These are phyloP conservation scores for Gentiana macrophylla DNA, from an alignment of 257 asterid genomes.

Conservation along the genomic window DNA sequence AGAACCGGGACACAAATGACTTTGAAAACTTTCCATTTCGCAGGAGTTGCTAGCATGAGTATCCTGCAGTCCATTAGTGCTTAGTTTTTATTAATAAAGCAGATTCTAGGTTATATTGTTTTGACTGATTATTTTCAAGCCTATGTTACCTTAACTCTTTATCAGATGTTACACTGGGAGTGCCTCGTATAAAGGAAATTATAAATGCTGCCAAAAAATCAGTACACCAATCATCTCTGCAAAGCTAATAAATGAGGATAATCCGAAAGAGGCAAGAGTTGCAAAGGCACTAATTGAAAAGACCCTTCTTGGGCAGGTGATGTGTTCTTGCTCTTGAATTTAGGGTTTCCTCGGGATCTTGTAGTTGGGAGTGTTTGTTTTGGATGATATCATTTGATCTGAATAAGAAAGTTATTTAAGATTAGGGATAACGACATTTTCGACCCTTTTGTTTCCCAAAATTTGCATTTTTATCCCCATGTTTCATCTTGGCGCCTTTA, in stretches of 20 bases:
- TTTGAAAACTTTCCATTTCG: constrained; percentile 95
- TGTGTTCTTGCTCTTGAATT: neutral
- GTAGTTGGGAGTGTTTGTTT: neutral
- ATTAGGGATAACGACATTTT: too few species aligned
- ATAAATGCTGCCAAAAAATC: constrained; percentile 75
- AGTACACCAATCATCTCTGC: constrained; percentile 84
- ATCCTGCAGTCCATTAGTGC: constrained; percentile 39
- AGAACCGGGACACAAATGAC: constrained; percentile 99
- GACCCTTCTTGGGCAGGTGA: constrained; percentile 83
- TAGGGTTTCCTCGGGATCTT: neutral
- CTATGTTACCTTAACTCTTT: constrained; percentile 34
- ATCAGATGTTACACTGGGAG: constrained; percentile 96
- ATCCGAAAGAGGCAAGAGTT: constrained; percentile 40
- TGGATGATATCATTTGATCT: too few species aligned
- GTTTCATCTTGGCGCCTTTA: too few species aligned
- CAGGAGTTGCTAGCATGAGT: constrained; percentile 99
- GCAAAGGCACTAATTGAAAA: constrained; percentile 77
- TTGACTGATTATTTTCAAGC: constrained; percentile 10
- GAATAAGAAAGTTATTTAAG: too few species aligned
- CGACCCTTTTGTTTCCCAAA: too few species aligned
- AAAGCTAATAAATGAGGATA: constrained; percentile 31
- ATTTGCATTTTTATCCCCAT: too few species aligned
- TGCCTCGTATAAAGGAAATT: constrained; percentile 85
- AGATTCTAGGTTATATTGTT: constrained; percentile 11
- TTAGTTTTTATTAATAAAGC: constrained; percentile 2